Percentiles rank a stretch among this genome's conserved stretches.
Evolutionary conservation across 345 rosid genomes (phyloP).

Genomic region (Ailanthus altissimus): DNA sequence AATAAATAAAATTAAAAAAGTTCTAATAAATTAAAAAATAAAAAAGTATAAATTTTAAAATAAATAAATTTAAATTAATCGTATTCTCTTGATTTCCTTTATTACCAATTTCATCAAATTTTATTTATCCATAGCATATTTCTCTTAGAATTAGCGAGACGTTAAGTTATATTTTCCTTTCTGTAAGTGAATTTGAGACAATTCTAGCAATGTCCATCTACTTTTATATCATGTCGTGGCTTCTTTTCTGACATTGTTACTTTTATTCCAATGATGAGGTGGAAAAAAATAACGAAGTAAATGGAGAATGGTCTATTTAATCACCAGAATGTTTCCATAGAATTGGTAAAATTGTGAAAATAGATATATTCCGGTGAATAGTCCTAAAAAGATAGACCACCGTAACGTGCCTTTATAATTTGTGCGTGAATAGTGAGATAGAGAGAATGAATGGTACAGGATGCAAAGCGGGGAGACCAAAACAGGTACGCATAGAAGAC

Average conservation of each 20-base stretch:
- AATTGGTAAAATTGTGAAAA: neutral
- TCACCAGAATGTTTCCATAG: neutral
- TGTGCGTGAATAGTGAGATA: neutral
- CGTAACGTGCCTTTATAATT: neutral
- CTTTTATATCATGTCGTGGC: neutral
- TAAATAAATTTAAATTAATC: too few species aligned
- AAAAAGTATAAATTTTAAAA: too few species aligned
- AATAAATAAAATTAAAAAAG: too few species aligned
- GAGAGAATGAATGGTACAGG: neutral
- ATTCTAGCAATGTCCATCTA: neutral
- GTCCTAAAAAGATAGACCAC: neutral
- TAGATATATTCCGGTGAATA: neutral
- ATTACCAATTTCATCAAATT: neutral
- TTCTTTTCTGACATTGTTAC: neutral
- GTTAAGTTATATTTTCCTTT: neutral
- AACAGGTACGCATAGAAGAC: neutral
- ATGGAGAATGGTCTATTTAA: neutral
- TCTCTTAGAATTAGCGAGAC: neutral
- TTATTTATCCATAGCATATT: neutral
- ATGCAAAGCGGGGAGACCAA: neutral
- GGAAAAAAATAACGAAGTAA: neutral
- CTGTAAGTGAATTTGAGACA: neutral
- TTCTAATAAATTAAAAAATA: too few species aligned
- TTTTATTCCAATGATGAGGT: neutral
- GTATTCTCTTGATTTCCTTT: too few species aligned